A percentile compares a stretch with the other conserved stretches of the same genome.
These are phyloP conservation scores for Fraxinus baroniana DNA, from an alignment of 305 asterid species.

Conservation along the genomic window DNA sequence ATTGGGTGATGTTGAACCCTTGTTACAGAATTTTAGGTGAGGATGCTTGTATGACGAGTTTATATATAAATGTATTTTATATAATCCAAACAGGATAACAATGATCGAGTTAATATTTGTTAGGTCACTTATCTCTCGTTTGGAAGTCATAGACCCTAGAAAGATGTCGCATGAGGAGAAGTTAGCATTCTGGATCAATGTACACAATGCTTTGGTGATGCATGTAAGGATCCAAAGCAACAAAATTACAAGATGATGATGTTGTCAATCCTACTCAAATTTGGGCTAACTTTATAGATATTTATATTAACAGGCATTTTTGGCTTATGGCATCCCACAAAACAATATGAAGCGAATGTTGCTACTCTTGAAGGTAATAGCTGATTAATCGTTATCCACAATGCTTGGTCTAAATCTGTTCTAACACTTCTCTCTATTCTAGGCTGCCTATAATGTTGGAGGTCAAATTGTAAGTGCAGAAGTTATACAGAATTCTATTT, in stretches of 20 bases:
- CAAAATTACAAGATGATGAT: background rate
- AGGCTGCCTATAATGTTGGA: conserved; percentile 97
- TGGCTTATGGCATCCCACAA: conserved; percentile 93
- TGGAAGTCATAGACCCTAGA: conserved; percentile 78
- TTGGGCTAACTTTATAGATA: conserved; percentile 5
- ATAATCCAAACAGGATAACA: background rate
- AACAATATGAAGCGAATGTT: conserved; percentile 78
- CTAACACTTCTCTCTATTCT: conserved; percentile 30
- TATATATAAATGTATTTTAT: background rate
- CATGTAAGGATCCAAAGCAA: conserved; percentile 53
- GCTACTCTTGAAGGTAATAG: conserved; percentile 77
- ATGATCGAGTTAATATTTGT: conserved; percentile 19
- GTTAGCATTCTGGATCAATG: conserved; percentile 90
- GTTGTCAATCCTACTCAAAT: conserved; percentile 16
- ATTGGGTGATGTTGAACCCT: conserved; percentile 63
- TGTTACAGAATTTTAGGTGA: conserved; percentile 77
- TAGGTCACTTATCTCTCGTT: conserved; percentile 80
- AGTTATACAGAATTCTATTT: conserved; percentile 73
- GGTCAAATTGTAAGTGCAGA: conserved; percentile 90
- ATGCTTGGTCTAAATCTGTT: conserved; percentile 4
- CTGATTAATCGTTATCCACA: background rate
- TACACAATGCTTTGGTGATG: conserved; percentile 95
- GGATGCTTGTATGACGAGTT: conserved; percentile 4
- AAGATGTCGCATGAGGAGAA: conserved; percentile 83
- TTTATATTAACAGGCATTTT: conserved; percentile 56